Conservation (phyloP, 2,329 filamentous ascomycete species). For the Neocatenulostroma microsporum region DNA sequence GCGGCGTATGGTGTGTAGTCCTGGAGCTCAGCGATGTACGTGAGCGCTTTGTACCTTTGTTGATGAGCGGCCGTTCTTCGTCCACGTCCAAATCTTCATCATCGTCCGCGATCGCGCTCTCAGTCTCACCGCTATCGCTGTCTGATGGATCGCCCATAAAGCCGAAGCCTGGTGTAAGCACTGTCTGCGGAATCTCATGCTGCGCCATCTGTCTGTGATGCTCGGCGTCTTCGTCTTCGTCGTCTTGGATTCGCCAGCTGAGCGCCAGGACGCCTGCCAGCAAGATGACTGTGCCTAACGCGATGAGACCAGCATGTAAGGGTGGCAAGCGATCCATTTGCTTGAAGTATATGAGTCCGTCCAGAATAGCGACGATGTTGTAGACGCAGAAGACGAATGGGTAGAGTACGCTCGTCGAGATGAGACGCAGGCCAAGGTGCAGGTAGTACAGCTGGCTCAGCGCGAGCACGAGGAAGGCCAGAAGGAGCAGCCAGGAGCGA, state of each 20-base stretch:
- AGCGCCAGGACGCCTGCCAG: slow-evolving; percentile 82
- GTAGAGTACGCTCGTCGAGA: slow-evolving; percentile 92
- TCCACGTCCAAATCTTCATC: slow-evolving; percentile 7
- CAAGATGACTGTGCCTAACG: slow-evolving; percentile 77
- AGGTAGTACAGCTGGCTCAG: slow-evolving; percentile 91
- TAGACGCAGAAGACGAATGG: slow-evolving; percentile 97
- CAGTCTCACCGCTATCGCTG: slow-evolving; percentile 19
- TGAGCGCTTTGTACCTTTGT: slow-evolving; percentile 3
- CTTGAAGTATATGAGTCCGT: slow-evolving; percentile 93
- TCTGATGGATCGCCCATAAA: slow-evolving; percentile 31
- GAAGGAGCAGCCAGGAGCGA: slow-evolving; percentile 86
- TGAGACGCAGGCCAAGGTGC: slow-evolving; percentile 84
- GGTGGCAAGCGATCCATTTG: slow-evolving; percentile 73
- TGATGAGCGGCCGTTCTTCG: slow-evolving; percentile 5
- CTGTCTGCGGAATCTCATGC: slow-evolving; percentile 48
- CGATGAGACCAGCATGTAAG: slow-evolving; percentile 70
- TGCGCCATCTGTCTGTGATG: slow-evolving; percentile 27
- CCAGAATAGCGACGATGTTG: slow-evolving; percentile 96
- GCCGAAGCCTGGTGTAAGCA: slow-evolving; percentile 73
- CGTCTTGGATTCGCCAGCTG: slow-evolving; percentile 85
- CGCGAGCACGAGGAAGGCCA: slow-evolving; percentile 72
- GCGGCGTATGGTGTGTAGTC: slow-evolving; percentile 5
- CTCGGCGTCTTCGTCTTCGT: slow-evolving; percentile 55
- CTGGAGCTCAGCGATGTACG: slow-evolving; percentile 6
- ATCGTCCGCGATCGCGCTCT: slow-evolving; percentile 13